Evolutionary conservation across 2,329 filamentous ascomycete species (phyloP), one percentile per base, ranked within the genome.

Genomic region (Cladosporium sp.): DNA sequence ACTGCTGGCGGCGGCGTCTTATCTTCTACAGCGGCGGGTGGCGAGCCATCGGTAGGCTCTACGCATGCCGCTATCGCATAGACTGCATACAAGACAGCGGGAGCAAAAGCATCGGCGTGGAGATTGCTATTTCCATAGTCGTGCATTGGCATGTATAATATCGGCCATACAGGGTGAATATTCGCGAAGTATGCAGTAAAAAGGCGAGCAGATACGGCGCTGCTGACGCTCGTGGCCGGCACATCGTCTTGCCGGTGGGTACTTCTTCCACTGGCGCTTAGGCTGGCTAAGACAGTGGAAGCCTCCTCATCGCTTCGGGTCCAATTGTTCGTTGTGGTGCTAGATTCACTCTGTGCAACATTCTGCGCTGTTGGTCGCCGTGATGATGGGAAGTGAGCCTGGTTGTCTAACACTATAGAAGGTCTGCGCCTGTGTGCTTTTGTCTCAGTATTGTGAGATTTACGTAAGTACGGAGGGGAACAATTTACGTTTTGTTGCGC

Each of bases 51-150:
- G n/a, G 43, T 17, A 19, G 42, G 22, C n/a, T 56, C 42, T 15
- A 56, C 15, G n/a, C 54, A 56, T 38, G 54, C 42, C 7, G 54
- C 54, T 25, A 56, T 56, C 3, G 54, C 34, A 42, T 56, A 56
- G 42, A 56, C 42, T 5, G 54, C 54, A 34, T 49, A 56, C 14
- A 56, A 22, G 8, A 56, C 54, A 5, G 54, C 54, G 3, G 54
- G 54, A 15, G 54, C 20, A 15, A 56, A 56, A 1, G 54, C 42
- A 5, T 56, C 54, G 17, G 54, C 25, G 19, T 47, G 34, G 12
- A 56, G 20, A 12, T 36, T 47, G 36, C 43, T 56, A 20, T 49
- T 39, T 12, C 43, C 34, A 38, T 38, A 49, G 19, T 56, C 54
- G 25, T 56, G 42, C 42, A 56, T 56, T 1, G 54, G 54, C 42